Evolutionary conservation across 2,329 filamentous ascomycete genomes (phyloP), one percentile per base, ranked within the genome.

Genomic region (Calonectria leucothoes): DNA sequence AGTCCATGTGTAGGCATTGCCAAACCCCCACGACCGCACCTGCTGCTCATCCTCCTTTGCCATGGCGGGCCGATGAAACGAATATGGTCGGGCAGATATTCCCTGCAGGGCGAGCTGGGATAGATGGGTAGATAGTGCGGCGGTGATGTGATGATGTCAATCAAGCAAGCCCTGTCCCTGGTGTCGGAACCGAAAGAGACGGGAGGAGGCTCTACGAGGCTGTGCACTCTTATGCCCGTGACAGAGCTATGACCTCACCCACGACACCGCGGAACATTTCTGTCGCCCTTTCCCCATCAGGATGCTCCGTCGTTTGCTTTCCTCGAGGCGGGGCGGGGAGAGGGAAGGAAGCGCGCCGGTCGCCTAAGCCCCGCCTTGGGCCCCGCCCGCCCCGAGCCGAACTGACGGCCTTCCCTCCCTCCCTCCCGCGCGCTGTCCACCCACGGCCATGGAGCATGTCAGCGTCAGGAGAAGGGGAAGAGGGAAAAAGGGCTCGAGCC

Each of bases 1-100:
- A 10, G 89, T 91, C 93, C 93, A 95, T 3, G 92, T 94, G 76
- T 94, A 94, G 80, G 94, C 92, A 64, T 91, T 87, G 3, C 82
- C 77, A 81, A 94, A 95, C 1, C 93, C 93, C 93, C 93, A 94
- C 1, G 89, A 90, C 42, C 87, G 87, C 31, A 95, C 93, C 79
- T 93, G 86, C 64, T 86, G 68, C 48, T 49, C 59, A 20, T 57
- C 29, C 45, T 72, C 57, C 29, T 37, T 39, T 59, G 27, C 49
- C 67, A 61, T 73, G 70, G 35, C 51, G 51, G 15, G 11, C 39
- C 17, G 67, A 72, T 77, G 66, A 52, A 51, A 52, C 63, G 20
- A 51, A n/a, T 66, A 48, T 51, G 14, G 45, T 27, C 23, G 20
- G 57, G n/a, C 35, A 42, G 23, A 23, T 45, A 45, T 45, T 37